phyloP scores from a whole-genome alignment of 163 green algal species.

The Scenedesmus sp. region DNA sequence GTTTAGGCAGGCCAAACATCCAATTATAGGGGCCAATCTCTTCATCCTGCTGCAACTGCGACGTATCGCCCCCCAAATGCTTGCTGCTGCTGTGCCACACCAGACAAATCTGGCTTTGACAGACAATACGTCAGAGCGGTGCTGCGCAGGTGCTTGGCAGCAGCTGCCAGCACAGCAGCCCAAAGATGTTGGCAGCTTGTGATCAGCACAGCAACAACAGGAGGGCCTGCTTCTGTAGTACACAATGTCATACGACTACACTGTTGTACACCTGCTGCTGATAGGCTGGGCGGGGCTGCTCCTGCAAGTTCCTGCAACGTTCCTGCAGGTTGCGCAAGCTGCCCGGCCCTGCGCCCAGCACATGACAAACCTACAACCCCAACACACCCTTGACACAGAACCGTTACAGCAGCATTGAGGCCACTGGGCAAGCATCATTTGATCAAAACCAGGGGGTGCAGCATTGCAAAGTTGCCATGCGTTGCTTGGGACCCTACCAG shows the following conservation, averaged over 20 bases:
- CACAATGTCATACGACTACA: slow-evolving; percentile 38
- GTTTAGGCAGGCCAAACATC: too few species aligned
- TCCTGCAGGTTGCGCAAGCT: not conserved
- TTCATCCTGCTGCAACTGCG: too few species aligned
- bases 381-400: not conserved
- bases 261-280: slow-evolving; percentile 46
- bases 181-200: not conserved
- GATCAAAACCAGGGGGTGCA: not conserved
- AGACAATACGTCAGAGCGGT: not conserved
- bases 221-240: not conserved
- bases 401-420: not conserved
- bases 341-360: not conserved
- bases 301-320: not conserved
- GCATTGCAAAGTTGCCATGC: not conserved
- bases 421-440: not conserved
- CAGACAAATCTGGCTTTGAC: not conserved
- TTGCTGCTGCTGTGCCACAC: not conserved
- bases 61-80: too few species aligned
- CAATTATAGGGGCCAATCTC: too few species aligned
- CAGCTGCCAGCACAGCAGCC: not conserved
- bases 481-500: not conserved
- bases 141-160: not conserved
- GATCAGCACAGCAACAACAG: not conserved
- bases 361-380: not conserved
- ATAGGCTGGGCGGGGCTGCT: not conserved